phyloP scores from a whole-genome alignment of 2,329 filamentous ascomycete genomes.

The Colletotrichum eremochloae region DNA sequence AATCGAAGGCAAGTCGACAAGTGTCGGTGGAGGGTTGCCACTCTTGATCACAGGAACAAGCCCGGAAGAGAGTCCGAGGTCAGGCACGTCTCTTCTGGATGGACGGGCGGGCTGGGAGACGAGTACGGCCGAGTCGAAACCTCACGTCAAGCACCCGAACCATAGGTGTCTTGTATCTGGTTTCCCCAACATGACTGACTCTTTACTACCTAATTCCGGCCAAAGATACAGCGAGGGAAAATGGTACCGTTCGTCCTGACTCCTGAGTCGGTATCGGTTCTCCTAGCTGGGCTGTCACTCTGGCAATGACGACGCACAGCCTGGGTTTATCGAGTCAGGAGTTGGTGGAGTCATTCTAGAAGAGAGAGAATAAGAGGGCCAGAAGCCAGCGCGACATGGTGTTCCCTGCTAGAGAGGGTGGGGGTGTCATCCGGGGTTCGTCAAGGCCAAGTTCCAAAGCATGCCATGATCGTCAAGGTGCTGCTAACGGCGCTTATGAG shows the following conservation, averaged over 20 bases:
- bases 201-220: not conserved
- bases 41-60: not conserved
- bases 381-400: slow-evolving; percentile 13
- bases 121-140: slow-evolving; percentile 1
- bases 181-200: not conserved
- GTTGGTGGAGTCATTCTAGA: slow-evolving; percentile 7
- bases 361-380: slow-evolving; percentile 31
- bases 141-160: not conserved
- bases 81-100: not conserved
- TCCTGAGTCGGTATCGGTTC: not conserved
- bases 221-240: not conserved
- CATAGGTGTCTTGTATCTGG: not conserved
- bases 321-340: slow-evolving; percentile 20
- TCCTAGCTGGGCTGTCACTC: not conserved
- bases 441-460: slow-evolving; percentile 12
- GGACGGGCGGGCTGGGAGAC: not conserved
- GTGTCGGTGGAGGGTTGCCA: slow-evolving; percentile 6
- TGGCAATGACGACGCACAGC: slow-evolving; percentile 13
- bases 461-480: slow-evolving; percentile 32
- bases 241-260: not conserved
- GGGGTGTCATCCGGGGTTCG: slow-evolving; percentile 32
- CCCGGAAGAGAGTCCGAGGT: slow-evolving; percentile 3
- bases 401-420: slow-evolving; percentile 24
- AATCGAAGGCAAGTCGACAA: not conserved
- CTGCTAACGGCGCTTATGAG: not conserved